Conservation (phyloP, 1,284 basidiomycete genomes). For the Pholiota adiposa region DNA sequence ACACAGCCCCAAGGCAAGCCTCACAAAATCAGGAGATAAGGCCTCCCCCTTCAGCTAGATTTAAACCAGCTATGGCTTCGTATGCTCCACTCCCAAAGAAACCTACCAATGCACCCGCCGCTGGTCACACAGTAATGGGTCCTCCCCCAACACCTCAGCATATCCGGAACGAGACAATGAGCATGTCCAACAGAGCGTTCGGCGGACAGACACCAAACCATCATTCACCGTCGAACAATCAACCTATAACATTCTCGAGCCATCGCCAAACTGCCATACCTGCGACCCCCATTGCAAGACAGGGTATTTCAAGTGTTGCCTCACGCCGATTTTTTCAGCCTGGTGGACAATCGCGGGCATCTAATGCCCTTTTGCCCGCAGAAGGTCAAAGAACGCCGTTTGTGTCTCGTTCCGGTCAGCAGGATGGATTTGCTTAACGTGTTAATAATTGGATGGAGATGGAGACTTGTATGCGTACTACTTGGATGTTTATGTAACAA, state of each 20-base stretch:
- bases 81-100: conserved; percentile 15
- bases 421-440: conserved; percentile 18
- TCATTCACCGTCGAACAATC: not conserved
- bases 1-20: conserved; percentile 2
- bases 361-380: conserved; percentile 15
- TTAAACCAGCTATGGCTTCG: conserved; percentile 20
- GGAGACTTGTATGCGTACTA: not conserved
- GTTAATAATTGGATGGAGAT: not conserved
- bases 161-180: not conserved
- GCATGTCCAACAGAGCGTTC: not conserved
- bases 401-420: conserved; percentile 32
- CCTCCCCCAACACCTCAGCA: conserved; percentile 40
- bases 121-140: conserved; percentile 30
- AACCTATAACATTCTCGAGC: conserved; percentile 5
- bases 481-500: not conserved
- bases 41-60: conserved; percentile 19
- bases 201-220: conserved; percentile 1
- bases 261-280: conserved; percentile 11
- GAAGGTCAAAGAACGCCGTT: conserved; percentile 54
- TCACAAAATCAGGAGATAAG: not conserved
- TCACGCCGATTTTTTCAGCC: conserved; percentile 26
- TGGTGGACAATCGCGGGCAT: conserved; percentile 33
- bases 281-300: conserved; percentile 10
- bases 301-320: conserved; percentile 19
- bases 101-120: not conserved